Base-by-base conservation (phyloP, 2,329 filamentous ascomycete genomes). In the Pseudocercospora crystallina region DNA sequence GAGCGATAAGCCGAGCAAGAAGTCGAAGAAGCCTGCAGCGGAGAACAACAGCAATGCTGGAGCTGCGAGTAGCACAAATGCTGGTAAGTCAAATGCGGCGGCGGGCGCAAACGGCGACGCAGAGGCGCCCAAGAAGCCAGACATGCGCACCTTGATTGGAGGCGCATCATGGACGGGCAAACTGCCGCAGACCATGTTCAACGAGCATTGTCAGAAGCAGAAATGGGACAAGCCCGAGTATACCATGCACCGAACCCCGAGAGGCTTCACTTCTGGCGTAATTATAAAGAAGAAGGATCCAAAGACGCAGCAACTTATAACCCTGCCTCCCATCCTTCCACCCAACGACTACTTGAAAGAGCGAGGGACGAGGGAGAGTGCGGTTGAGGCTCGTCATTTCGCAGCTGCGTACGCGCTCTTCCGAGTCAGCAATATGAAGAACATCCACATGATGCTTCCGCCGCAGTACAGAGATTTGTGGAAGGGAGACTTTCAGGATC, bases 111-210 rank as follows among this genome's bases (percentile, higher is more conserved):
- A 41, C 12, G 42, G 41, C 8, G 43, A 53, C 20, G 50, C 64
- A 39, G 65, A 66, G 41, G 71, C 68, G 5, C 76, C 75, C n/a
- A 83, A 82, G 68, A 82, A 80, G 61, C 81, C 82, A 35, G 77
- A 82, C 42, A 80, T 80, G 15, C 75, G 81, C 70, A 89, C 95
- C 61, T 76, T 99, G 59, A 95, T 99, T 65, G 94, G 90, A 36
- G 94, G 94, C 42, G 84, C 90, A 51, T 96, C 90, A 61, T 99
- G 94, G 94, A 99, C 94, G 0, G 94, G 94, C 35, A 99, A 99
- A 70, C 76, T 99, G 30, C 94, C 94, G 1, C 88, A 96, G 58
- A 96, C 95, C 67, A 80, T 97, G 63, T 81, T 97, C 57, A 89
- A 88, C 32, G 94, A 97, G 76, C 89, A 95, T 72, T 96, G 91